Evolutionary conservation across 352 stramenopile genomes (phyloP), one percentile per base, ranked within the genome.

Genomic region (Globisporangium spiculum): DNA sequence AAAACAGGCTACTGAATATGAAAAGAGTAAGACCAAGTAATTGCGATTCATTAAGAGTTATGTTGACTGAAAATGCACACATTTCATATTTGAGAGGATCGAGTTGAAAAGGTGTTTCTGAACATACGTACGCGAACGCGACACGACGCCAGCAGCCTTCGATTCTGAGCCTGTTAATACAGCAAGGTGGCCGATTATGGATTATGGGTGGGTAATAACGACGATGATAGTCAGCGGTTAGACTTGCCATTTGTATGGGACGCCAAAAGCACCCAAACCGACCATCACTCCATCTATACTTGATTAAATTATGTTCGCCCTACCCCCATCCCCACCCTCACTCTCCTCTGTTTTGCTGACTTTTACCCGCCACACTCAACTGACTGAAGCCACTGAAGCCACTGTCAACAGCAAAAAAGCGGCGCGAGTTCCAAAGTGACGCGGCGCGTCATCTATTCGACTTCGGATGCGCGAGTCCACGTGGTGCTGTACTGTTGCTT

Each of bases 321-420:
- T 52, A 52, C 44, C 44, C 44, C 44, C 18, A 52, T 24, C 16
- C 18, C 44, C 6, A 52, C 44, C 44, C 18, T 10, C n/a, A 8
- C 44, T 20, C 8, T 24, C 24, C 30, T 50, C 44, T 50, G 44
- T 3, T 50, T 50, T 22, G n/a, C 56, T 62, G 56, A 62, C 56
- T 62, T 62, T 32, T 22, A 62, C 32, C 56, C 41, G 55, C 55
- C 30, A 60, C 55, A 60, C 30, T 32, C 30, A 5, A 18, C 26
- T 14, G 12, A 18, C 26, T 14, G 24, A 48, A 61, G 30, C 30
- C 30, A 61, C 30, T 48, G 56, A 48, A 38, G 53, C 26, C 24
- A 36, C 52, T 16, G 52, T 12, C 38, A 18, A 46, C 38, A 46
- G 38, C 38, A 46, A 46, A 46, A 46, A 46, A 20, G 38, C 38